Percentiles rank a stretch among this genome's conserved stretches.
Conservation (phyloP, 495 filamentous ascomycete species). For the Elasticomyces elasticus region DNA sequence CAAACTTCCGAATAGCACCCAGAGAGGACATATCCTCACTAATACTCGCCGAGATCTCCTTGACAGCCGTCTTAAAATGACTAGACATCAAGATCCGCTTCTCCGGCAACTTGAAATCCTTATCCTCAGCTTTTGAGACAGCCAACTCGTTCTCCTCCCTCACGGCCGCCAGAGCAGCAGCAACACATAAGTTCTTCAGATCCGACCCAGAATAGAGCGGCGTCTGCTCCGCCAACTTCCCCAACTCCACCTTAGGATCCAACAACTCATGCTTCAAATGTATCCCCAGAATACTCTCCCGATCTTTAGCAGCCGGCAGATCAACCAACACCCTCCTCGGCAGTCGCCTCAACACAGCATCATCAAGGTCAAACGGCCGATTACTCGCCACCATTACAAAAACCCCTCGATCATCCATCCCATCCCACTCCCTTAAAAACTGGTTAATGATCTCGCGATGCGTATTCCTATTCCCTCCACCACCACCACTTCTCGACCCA, state of each 20-base stretch:
- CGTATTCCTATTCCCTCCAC: slow-evolving; percentile 45
- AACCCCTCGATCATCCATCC: slow-evolving; percentile 67
- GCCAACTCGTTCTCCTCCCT: slow-evolving; percentile 61
- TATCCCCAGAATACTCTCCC: slow-evolving; percentile 69
- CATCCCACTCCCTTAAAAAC: slow-evolving; percentile 97
- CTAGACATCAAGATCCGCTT: slow-evolving; percentile 52
- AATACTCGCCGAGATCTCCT: slow-evolving; percentile 86
- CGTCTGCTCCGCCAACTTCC: slow-evolving; percentile 61
- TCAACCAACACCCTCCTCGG: slow-evolving; percentile 81
- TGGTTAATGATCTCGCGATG: slow-evolving; percentile 95
- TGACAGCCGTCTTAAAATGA: slow-evolving; percentile 78
- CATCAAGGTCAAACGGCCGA: slow-evolving; percentile 87
- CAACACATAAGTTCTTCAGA: slow-evolving; percentile 85
- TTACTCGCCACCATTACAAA: slow-evolving; percentile 99
- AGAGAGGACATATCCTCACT: slow-evolving; percentile 89
- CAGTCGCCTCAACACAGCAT: slow-evolving; percentile 78
- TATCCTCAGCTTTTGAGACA: slow-evolving; percentile 27
- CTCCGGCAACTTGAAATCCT: slow-evolving; percentile 51
- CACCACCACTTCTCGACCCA: slow-evolving; percentile 55
- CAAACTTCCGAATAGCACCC: slow-evolving; percentile 83
- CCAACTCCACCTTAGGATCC: slow-evolving; percentile 57
- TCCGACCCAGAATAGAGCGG: slow-evolving; percentile 95
- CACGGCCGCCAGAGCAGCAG: slow-evolving; percentile 81
- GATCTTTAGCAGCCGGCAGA: slow-evolving; percentile 67
- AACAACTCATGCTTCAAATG: slow-evolving; percentile 72